Evolutionary conservation across 495 filamentous ascomycete genomes (phyloP), one percentile per base, ranked within the genome.

Genomic region (Penicillium coffeae): DNA sequence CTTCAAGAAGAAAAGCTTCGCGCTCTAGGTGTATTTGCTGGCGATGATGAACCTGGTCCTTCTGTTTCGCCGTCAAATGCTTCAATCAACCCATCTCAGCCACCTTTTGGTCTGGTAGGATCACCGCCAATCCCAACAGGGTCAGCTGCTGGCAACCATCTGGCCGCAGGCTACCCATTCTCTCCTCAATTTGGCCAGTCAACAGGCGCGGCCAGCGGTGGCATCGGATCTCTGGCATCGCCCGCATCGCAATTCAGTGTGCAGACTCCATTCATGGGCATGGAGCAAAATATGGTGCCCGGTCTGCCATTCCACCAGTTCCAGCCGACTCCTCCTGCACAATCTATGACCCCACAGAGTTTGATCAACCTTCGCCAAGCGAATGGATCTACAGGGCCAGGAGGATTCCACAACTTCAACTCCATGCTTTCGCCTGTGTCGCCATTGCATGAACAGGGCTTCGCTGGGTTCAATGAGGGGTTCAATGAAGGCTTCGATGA

Each of bases 1-100:
- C 65, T 96, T 43, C 83, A 84, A 58, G 93, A 98, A 66, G 87
- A 90, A 50, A 98, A 95, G 69, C 75, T 98, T 34, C 83, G 88
- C 27, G 89, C 90, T 41, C 76, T 98, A 38, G 93, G 93, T 37
- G 93, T 96, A 2, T 86, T 78, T 14, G 75, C 86, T 45, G 86
- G 82, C 18, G 85, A 85, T 37, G 85, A 88, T 8, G 86, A 91
- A 20, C 74, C 80, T 13, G 65, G 64, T 33, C 76, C 78, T 10
- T 74, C 88, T 8, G 85, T 89, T 58, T 93, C 89, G 12, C 90
- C 90, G 27, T 85, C 84, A 21, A 77, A 85, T 1, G 83, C 77
- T 18, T 77, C 77, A 16, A 83, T 83, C 52, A 85, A 79, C 55
- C 79, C 79, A 47, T 68, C 76, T 9, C 52, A 58, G 38, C 66